Percentiles rank a stretch among this genome's conserved stretches.
These are phyloP conservation scores for Mycena metata DNA, from an alignment of 768 basidiomycete genomes.

Conservation along the genomic window DNA sequence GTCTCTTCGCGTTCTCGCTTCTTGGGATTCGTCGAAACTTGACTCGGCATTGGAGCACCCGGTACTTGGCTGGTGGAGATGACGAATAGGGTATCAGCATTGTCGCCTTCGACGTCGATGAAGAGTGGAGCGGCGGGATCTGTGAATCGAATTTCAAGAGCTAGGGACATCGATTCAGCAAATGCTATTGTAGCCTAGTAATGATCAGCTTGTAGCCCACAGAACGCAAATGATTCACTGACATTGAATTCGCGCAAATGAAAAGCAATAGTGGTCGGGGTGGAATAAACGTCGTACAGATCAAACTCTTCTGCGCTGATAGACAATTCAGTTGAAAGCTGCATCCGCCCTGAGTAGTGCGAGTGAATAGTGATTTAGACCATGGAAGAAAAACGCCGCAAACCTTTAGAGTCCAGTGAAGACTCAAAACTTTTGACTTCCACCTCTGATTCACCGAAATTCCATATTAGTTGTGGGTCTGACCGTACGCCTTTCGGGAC, in stretches of 20 bases:
- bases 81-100: conserved; percentile 76
- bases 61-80: conserved; percentile 81
- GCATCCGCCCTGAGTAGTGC: conserved; percentile 61
- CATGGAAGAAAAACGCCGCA: conserved; percentile 11
- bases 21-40: conserved; percentile 42
- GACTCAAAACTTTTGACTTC: conserved; percentile 77
- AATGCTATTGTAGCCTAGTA: conserved; percentile 82
- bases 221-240: conserved; percentile 37
- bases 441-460: conserved; percentile 78
- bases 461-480: conserved; percentile 88
- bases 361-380: neutral
- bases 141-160: conserved; percentile 82
- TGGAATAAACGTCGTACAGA: conserved; percentile 72
- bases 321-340: conserved; percentile 81
- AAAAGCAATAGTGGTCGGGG: conserved; percentile 80
- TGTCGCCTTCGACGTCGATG: conserved; percentile 81
- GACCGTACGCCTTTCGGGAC: conserved; percentile 70
- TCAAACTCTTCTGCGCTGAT: conserved; percentile 89
- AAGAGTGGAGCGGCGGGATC: conserved; percentile 81
- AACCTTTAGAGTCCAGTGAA: conserved; percentile 76
- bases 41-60: conserved; percentile 48
- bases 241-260: conserved; percentile 90
- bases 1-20: conserved; percentile 63
- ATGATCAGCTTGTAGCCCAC: neutral
- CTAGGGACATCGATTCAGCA: conserved; percentile 76